Evolutionary conservation across 2,329 filamentous ascomycete genomes (phyloP), one percentile per base, ranked within the genome.

Genomic region (Nannizziopsis barbatae): DNA sequence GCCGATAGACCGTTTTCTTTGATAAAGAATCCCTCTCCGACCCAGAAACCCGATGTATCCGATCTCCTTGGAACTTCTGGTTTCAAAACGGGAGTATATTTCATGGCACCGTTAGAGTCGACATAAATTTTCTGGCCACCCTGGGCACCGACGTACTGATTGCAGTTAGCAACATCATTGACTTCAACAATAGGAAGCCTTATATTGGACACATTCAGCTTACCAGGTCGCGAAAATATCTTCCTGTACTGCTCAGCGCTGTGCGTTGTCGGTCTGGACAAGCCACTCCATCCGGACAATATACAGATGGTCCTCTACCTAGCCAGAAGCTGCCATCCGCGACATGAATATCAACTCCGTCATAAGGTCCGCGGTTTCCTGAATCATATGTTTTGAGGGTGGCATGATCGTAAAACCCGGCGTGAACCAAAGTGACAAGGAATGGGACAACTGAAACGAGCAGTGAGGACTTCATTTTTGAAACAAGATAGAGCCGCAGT

Each of bases 121-220:
- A 42, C 39, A 11, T 42, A 42, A 18, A 42, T n/a, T 11, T 42
- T 42, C 30, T 42, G 39, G n/a, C 39, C 39, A 14, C 39, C 39
- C 18, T 27, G 22, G 11, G 11, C 39, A 8, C 39, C 20, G 9
- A 42, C 39, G 10, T 42, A 20, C 39, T 42, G 30, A 8, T 38
- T 18, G n/a, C 8, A 15, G 14, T 36, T 36, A 36, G 33, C 31
- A 33, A 7, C 7, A 33, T 7, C 7, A 33, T 12, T 33, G 31
- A 7, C 12, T 33, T 33, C 7, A 7, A 33, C 7, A 7, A 33
- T 33, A 33, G 31, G 7, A 33, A 7, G 12, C 7, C 31, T 33
- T 7, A 33, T 12, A 33, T 7, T 7, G 12, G 31, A 36, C 14
- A 12, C 3, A 4, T 15, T 14, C 5, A 42, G 10, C 40, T 32